Conservation (phyloP, 495 filamentous ascomycete genomes). For the Daldinia decipiens region DNA sequence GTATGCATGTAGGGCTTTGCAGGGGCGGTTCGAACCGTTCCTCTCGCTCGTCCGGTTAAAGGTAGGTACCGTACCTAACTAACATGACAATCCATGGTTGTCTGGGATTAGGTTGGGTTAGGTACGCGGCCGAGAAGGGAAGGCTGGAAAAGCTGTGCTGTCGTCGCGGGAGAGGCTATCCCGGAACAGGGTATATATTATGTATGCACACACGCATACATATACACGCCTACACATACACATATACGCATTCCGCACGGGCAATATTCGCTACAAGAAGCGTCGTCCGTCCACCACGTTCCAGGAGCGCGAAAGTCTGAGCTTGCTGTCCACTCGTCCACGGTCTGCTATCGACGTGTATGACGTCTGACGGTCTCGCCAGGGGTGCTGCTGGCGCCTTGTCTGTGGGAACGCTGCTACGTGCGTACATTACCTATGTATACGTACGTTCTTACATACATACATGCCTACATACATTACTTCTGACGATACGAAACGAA, state of each 20-base stretch:
- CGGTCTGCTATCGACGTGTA: constrained; percentile 3
- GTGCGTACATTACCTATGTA: background rate
- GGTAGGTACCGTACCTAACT: constrained; percentile 6
- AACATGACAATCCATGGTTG: background rate
- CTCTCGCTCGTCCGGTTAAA: background rate
- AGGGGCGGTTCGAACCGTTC: constrained; percentile 7
- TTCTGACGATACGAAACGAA: background rate
- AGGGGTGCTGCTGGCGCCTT: constrained; percentile 12
- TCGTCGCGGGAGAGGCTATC: constrained; percentile 3
- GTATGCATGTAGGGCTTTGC: constrained; percentile 7
- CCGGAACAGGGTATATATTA: background rate
- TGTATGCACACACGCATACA: background rate
- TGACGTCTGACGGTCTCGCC: constrained; percentile 4
- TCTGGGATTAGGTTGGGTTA: background rate
- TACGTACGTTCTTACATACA: too few species aligned
- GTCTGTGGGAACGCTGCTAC: constrained; percentile 12
- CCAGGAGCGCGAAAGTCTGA: background rate
- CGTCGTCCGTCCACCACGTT: constrained; percentile 8
- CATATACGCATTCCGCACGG: background rate
- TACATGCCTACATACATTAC: background rate
- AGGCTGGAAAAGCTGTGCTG: background rate
- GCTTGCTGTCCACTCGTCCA: background rate
- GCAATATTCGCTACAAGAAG: constrained; percentile 5
- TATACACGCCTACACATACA: background rate
- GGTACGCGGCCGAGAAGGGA: constrained; percentile 3